Conservation (phyloP, 345 rosid species). For the Linum lewisii region DNA sequence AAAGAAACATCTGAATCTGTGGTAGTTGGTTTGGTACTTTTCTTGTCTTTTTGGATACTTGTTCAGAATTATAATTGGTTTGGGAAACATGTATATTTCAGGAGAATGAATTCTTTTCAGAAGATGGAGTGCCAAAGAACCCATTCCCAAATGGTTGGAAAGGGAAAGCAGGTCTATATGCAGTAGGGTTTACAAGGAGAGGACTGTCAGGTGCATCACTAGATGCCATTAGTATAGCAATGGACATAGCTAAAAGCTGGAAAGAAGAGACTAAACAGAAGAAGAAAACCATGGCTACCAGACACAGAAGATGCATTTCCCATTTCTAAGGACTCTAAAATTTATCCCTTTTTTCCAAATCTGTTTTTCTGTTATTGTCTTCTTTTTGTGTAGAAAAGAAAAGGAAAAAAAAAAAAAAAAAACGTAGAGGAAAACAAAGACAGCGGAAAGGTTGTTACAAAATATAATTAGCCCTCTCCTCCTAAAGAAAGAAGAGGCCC, state of each 20-base stretch:
- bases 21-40: too few relatives aligned
- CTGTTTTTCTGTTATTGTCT: background rate
- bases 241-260: slow-evolving; percentile 20
- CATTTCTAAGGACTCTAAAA: slow-evolving; percentile 2
- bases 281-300: slow-evolving; percentile 12
- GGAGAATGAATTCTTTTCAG: slow-evolving; percentile 72
- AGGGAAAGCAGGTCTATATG: slow-evolving; percentile 68
- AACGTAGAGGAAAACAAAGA: too few relatives aligned
- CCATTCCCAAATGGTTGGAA: slow-evolving; percentile 79
- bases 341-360: background rate
- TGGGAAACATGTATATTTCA: slow-evolving; percentile 22
- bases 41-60: too few relatives aligned
- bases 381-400: background rate
- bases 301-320: slow-evolving; percentile 23
- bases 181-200: slow-evolving; percentile 88
- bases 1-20: too few relatives aligned
- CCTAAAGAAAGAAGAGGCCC: background rate
- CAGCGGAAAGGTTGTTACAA: background rate
- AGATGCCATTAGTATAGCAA: slow-evolving; percentile 15
- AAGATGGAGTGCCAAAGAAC: slow-evolving; percentile 60
- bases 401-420: background rate
- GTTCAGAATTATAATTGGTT: too few relatives aligned
- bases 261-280: slow-evolving; percentile 24
- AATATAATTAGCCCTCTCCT: slow-evolving; percentile 1
- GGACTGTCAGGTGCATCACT: slow-evolving; percentile 76